Conservation (phyloP, 306 rosid species). For the Parietaria judaica region DNA sequence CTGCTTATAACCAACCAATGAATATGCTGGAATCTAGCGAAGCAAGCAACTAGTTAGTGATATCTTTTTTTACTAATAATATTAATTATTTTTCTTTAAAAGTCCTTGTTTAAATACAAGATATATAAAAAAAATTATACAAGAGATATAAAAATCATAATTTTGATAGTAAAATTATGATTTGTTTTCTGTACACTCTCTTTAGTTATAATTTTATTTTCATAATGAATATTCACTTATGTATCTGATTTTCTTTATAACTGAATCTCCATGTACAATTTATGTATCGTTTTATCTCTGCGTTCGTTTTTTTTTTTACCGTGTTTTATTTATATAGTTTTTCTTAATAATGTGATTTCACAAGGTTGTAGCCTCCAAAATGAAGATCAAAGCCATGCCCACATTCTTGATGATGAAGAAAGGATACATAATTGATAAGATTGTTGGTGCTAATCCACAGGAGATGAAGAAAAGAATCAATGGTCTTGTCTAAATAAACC, state of each 20-base stretch:
- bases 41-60: constrained; percentile 5
- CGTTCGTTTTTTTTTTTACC: no score
- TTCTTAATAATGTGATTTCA: neutral
- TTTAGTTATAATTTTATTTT: no score
- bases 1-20: constrained; percentile 1
- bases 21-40: neutral
- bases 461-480: constrained; percentile 79
- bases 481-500: constrained; percentile 26
- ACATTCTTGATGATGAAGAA: constrained; percentile 62
- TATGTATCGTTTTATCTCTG: no score
- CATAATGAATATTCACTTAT: no score
- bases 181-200: no score
- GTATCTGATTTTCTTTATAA: no score
- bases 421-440: constrained; percentile 44
- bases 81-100: no score
- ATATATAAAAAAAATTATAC: neutral
- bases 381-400: constrained; percentile 84
- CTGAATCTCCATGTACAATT: no score
- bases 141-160: neutral
- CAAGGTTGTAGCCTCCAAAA: constrained; percentile 61
- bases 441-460: constrained; percentile 86
- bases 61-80: neutral
- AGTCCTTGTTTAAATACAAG: neutral
- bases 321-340: neutral
- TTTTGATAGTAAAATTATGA: no score